Evolutionary conservation across 2,329 filamentous ascomycete genomes (phyloP).

Genomic region (Xylaria digitata): DNA sequence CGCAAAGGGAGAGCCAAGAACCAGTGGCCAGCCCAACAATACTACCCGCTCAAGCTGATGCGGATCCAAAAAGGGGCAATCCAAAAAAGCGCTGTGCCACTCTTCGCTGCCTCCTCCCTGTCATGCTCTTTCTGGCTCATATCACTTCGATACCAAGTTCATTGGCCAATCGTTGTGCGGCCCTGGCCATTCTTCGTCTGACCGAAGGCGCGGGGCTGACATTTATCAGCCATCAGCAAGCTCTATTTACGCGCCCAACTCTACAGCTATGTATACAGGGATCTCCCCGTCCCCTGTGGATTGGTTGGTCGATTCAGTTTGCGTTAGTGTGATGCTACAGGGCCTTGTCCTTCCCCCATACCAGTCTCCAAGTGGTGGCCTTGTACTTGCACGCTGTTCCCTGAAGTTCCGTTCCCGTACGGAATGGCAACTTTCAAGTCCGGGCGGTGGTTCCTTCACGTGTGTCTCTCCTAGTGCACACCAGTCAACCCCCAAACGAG

Average conservation of each 20-base stretch:
- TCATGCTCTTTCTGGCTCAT: constrained; percentile 29
- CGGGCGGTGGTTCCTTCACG: neutral
- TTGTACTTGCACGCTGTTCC: constrained; percentile 33
- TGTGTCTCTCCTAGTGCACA: neutral
- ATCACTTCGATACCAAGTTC: constrained; percentile 38
- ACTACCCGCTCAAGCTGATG: constrained; percentile 20
- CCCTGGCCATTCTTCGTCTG: constrained; percentile 54
- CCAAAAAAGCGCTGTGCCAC: constrained; percentile 32
- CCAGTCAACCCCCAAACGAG: neutral
- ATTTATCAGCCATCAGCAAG: constrained; percentile 59
- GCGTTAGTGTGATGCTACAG: constrained; percentile 45
- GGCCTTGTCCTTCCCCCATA: constrained; percentile 43
- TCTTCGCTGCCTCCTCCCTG: constrained; percentile 25
- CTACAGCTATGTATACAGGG: constrained; percentile 52
- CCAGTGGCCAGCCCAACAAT: constrained; percentile 30
- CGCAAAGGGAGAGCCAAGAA: constrained; percentile 51
- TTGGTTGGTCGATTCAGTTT: constrained; percentile 39
- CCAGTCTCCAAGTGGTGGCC: constrained; percentile 39
- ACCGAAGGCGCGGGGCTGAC: constrained; percentile 55
- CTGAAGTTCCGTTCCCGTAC: constrained; percentile 22
- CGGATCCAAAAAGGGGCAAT: constrained; percentile 6
- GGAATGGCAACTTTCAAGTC: constrained; percentile 22
- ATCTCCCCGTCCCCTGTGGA: constrained; percentile 46
- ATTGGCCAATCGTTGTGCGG: constrained; percentile 56
- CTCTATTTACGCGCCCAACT: constrained; percentile 64